Conservation (phyloP, 768 basidiomycete genomes). For the Xerocomus brunneocitrinus region DNA sequence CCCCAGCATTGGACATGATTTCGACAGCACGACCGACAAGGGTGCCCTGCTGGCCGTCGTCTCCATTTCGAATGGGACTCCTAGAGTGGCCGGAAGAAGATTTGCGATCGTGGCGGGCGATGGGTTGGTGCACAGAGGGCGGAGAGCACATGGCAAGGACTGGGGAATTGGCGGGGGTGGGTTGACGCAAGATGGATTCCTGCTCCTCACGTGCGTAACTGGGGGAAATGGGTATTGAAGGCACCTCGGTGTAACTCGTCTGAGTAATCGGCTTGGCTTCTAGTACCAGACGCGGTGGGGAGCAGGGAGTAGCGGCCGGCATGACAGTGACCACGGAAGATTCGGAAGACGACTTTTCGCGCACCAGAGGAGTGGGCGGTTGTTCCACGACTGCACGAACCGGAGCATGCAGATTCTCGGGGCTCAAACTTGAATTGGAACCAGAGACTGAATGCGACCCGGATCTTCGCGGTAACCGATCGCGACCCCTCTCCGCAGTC, state of each 20-base stretch:
- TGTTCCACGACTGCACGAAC: conserved; percentile 1
- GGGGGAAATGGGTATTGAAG: conserved; percentile 23
- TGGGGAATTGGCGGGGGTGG: conserved; percentile 65
- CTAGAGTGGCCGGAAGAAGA: conserved; percentile 15
- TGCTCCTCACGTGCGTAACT: conserved; percentile 31
- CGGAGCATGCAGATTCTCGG: conserved; percentile 20
- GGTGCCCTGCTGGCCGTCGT: conserved; percentile 35
- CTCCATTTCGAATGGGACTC: conserved; percentile 25
- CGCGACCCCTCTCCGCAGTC: conserved; percentile 27
- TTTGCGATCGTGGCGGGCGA: conserved; percentile 14
- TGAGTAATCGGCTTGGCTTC: conserved; percentile 27
- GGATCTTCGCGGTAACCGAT: conserved; percentile 24
- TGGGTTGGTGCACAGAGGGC: conserved; percentile 1
- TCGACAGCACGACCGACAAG: conserved; percentile 65
- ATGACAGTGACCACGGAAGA: conserved; percentile 18
- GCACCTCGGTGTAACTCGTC: conserved; percentile 22
- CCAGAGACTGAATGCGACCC: conserved; percentile 29
- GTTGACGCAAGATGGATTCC: conserved; percentile 37
- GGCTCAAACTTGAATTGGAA: conserved; percentile 34
- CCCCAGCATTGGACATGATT: conserved; percentile 76
- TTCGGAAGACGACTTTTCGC: conserved; percentile 12
- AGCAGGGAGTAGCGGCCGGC: conserved; percentile 11
- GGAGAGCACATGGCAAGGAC: conserved; percentile 31
- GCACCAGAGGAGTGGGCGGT: conserved; percentile 9
- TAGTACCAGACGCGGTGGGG: conserved; percentile 26